Base-by-base conservation (phyloP, 179 eudicot species). In the Actinidia chinensis region DNA sequence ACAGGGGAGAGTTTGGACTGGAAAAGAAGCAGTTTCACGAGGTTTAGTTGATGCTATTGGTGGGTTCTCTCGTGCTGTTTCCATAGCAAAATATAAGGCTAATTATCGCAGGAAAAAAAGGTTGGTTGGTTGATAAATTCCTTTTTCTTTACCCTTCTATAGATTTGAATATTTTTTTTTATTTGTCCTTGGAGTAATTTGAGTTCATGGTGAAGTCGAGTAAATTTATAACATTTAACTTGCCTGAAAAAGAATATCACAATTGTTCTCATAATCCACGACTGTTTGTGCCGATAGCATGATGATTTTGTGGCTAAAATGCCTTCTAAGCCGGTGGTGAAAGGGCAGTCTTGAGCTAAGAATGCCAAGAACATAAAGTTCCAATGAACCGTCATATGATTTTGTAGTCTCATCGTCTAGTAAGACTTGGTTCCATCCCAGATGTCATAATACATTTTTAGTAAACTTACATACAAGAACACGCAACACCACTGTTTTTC, bases 1-100 rank as follows among this genome's bases (percentile, higher is more conserved):
- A 72, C 98, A 93, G 88, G 98, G 97, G 67, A 86, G 98, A 83
- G 98, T 93, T 64, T 93, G 98, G 98, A 93, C 95, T 4, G 98
- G 97, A 33, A 86, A 79, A 60, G 95, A 93, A 78, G 98, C 95
- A 56, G 89, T 89, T 84, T 84, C 88, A 68, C 85, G 93, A 77
- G 97, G 97, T 70, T 86, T 93, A 75, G 86, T 93, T 71, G 98
- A 93, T 87, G 93, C 98, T 56, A 87, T 93, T 79, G 98, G 98
- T 80, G 78, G 77, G 47, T 8, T 66, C 70, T 66, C 70, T 15
- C 70, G 23, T 46, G 70, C 70, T 66, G 70, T 94, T 76, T 95
- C 98, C 72, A 94, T 94, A 79, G 98, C 94, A 54, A 94, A 94
- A 84, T 90, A 92, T 71, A 91, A 86, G 87, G 95, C 95, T 54